Base-by-base conservation (phyloP, 2,329 filamentous ascomycete species). In the Ophiosphaerella korrae region DNA sequence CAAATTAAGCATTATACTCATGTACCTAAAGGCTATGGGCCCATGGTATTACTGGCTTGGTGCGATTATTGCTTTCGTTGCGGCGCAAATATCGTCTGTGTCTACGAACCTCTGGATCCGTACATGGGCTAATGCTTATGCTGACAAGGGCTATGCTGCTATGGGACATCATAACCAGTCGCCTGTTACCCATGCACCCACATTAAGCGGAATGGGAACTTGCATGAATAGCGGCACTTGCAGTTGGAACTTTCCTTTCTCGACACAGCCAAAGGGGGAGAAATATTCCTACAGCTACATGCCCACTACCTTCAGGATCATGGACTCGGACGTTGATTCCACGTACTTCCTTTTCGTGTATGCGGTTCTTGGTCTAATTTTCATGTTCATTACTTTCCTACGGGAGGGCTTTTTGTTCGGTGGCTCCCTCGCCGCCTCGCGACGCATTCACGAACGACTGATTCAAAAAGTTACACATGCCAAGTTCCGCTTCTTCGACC, bases 401-500 rank as follows among this genome's bases (percentile, higher is more conserved):
- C 84, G 93, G 55, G 94, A 99, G 70, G 81, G 89, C 40, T 91
- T 96, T 77, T 82, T 99, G 23, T 99, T 99, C 78, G 89, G 88
- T 70, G 94, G 94, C 3, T 97, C 94, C 5, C 80, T 97, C 40
- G 88, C 87, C 23, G 94, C 94, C 2, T 97, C 94, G 23, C 88
- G 84, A 78, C 87, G 86, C 61, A 85, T 99, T 16, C 94, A 99
- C 71, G 82, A 87, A 59, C 80, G 84, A 32, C 80, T 99, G 47
- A 88, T 99, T 71, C 81, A 84, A 24, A 82, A 88, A 1, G 86
- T 99, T 21, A 88, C 90, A 12, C 86, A 92, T 60, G 94, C 94
- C 26, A 93, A 92, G 71, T 97, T 99, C 80, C 92, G 90, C 70
- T 99, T 99, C 78, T 99, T 99, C 67, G 94, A 99, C 68, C 89